These are phyloP conservation scores for Xylaria cubensis DNA, from an alignment of 495 filamentous ascomycete species.

Conservation along the genomic window DNA sequence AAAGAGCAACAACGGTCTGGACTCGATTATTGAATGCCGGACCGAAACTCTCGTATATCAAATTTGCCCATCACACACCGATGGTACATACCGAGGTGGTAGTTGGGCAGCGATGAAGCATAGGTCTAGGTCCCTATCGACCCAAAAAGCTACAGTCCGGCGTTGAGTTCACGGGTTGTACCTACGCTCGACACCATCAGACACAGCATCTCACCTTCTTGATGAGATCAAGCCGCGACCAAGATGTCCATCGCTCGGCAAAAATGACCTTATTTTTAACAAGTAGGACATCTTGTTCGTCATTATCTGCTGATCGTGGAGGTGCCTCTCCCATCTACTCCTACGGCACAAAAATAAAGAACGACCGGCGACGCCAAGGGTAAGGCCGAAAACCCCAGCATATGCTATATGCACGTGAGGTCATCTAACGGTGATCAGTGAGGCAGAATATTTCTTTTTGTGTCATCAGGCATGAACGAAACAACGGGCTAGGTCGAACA, in stretches of 20 bases:
- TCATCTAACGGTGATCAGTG: not conserved
- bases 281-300: slow-evolving; percentile 8
- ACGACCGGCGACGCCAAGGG: not conserved
- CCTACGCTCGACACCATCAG: not conserved
- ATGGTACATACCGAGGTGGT: not conserved
- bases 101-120: not conserved
- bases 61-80: not conserved
- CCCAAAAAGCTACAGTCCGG: not conserved
- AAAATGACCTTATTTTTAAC: not conserved
- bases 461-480: not conserved
- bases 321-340: not conserved
- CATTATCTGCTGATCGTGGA: slow-evolving; percentile 2
- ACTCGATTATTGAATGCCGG: not conserved
- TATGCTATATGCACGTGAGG: slow-evolving; percentile 8
- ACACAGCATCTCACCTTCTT: not conserved
- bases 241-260: not conserved
- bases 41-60: not conserved
- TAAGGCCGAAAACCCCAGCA: slow-evolving; percentile 15
- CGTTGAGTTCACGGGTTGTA: not conserved
- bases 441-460: not conserved
- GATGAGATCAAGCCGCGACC: not conserved
- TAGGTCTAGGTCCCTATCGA: not conserved
- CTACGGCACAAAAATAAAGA: not conserved
- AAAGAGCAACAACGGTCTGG: not conserved
- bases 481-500: slow-evolving; percentile 8